A percentile compares a stretch with the other conserved stretches of the same genome.
These are phyloP conservation scores for Diaporthe sp. DNA, from an alignment of 2,329 filamentous ascomycete genomes.

Conservation along the genomic window DNA sequence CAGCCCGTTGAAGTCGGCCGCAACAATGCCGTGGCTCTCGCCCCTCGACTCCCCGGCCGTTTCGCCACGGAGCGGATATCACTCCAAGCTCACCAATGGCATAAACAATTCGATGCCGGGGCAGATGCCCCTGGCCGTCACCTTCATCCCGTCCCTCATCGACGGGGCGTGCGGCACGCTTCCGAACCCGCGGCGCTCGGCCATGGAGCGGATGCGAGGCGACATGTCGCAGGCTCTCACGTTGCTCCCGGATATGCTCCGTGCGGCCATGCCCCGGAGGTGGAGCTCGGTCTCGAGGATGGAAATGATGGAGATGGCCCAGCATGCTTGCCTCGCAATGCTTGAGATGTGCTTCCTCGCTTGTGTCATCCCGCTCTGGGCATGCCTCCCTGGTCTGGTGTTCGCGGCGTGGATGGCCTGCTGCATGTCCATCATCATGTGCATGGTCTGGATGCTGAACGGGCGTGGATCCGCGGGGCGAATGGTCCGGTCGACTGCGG, in stretches of 20 bases:
- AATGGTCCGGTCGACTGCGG: constrained; percentile 43
- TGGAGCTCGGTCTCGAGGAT: constrained; percentile 36
- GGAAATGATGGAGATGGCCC: constrained; percentile 44
- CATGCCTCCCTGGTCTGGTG: constrained; percentile 50
- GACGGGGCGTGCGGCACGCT: constrained; percentile 53
- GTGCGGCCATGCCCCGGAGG: constrained; percentile 35
- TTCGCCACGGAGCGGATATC: constrained; percentile 21
- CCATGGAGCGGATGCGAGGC: constrained; percentile 44
- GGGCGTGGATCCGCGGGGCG: constrained; percentile 40
- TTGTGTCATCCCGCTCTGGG: constrained; percentile 47
- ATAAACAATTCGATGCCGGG: not conserved
- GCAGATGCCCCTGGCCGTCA: constrained; percentile 44
- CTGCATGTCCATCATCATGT: constrained; percentile 45
- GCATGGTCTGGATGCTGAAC: constrained; percentile 50
- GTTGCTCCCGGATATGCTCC: constrained; percentile 45
- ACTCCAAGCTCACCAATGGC: constrained; percentile 9
- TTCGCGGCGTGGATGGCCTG: constrained; percentile 48
- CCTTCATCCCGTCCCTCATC: constrained; percentile 54
- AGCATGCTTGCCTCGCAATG: constrained; percentile 47
- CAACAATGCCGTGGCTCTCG: constrained; percentile 39
- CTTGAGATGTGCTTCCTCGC: constrained; percentile 48
- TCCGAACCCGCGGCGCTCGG: constrained; percentile 47
- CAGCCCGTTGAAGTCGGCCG: not conserved
- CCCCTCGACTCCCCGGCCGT: constrained; percentile 31
- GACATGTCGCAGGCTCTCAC: constrained; percentile 44